These are phyloP conservation scores for Termitomyces sp. DNA, from an alignment of 768 basidiomycete genomes.

Conservation along the genomic window DNA sequence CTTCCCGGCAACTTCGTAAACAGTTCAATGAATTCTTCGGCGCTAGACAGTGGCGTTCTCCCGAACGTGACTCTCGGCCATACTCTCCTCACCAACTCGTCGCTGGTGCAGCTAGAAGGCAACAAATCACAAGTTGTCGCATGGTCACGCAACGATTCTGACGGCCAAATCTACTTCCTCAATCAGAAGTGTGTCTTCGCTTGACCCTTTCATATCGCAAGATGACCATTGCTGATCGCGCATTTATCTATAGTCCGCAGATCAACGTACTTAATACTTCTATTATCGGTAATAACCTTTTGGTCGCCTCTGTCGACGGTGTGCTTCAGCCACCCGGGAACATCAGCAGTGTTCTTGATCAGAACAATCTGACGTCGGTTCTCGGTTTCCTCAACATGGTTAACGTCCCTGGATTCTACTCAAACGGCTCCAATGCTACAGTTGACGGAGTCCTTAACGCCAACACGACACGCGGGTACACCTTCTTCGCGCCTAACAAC, in stretches of 20 bases:
- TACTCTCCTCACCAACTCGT: slow-evolving; percentile 48
- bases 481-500: slow-evolving; percentile 62
- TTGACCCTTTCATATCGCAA: too few species aligned
- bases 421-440: slow-evolving; percentile 28
- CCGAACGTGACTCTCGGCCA: slow-evolving; percentile 61
- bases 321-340: slow-evolving; percentile 50
- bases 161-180: slow-evolving; percentile 34
- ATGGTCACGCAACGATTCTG: slow-evolving; percentile 31
- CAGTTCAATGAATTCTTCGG: slow-evolving; percentile 6
- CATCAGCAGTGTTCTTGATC: slow-evolving; percentile 33
- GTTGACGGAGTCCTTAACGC: slow-evolving; percentile 27
- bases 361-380: slow-evolving; percentile 38
- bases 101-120: slow-evolving; percentile 50
- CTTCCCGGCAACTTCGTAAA: slow-evolving; percentile 16
- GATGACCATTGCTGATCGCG: background rate
- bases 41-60: slow-evolving; percentile 31
- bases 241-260: slow-evolving; percentile 5
- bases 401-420: slow-evolving; percentile 14
- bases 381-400: slow-evolving; percentile 21
- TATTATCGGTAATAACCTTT: slow-evolving; percentile 26
- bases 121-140: slow-evolving; percentile 51
- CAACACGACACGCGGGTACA: slow-evolving; percentile 42
- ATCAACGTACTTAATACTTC: slow-evolving; percentile 31
- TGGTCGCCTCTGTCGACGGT: slow-evolving; percentile 42
- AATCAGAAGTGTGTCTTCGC: slow-evolving; percentile 39